Evolutionary conservation across 306 rosid species (phyloP).

Genomic region (Oemleria cerasiformis): DNA sequence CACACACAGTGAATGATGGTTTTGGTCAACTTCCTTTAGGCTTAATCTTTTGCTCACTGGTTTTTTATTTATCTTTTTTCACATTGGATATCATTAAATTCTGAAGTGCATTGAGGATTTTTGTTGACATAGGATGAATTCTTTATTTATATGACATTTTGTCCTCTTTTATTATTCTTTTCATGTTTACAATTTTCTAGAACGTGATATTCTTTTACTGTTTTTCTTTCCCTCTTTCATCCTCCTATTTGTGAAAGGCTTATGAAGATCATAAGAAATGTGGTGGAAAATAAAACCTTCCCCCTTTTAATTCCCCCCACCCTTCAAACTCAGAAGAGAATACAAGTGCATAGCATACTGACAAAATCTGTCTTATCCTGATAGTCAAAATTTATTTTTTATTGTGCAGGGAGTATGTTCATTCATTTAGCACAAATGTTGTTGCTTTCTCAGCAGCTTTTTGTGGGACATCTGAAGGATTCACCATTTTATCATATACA

Average conservation of each 20-base stretch:
- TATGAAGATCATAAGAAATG: neutral
- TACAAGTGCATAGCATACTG: constrained; percentile 4
- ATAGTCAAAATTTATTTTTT: constrained; percentile 26
- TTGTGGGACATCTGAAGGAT: constrained; percentile 50
- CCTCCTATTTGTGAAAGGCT: neutral
- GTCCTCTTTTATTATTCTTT: neutral
- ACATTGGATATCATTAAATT: neutral
- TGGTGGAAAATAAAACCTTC: neutral
- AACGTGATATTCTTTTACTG: neutral
- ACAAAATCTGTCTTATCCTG: constrained; percentile 31
- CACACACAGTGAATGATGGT: neutral
- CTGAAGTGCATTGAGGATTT: neutral
- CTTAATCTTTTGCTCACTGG: neutral
- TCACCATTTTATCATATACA: constrained; percentile 59
- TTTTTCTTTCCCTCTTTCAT: neutral
- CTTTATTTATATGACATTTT: neutral
- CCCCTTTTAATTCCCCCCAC: neutral
- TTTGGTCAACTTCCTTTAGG: neutral
- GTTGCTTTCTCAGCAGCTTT: constrained; percentile 54
- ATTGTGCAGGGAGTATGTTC: constrained; percentile 61
- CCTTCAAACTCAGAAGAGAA: constrained; percentile 3
- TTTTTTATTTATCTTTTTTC: neutral
- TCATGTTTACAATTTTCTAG: neutral
- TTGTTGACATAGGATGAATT: constrained; percentile 8
- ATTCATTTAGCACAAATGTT: constrained; percentile 58